Base-by-base conservation (phyloP, 1,139 yeast species). In the Geotrichum klebahnii region DNA sequence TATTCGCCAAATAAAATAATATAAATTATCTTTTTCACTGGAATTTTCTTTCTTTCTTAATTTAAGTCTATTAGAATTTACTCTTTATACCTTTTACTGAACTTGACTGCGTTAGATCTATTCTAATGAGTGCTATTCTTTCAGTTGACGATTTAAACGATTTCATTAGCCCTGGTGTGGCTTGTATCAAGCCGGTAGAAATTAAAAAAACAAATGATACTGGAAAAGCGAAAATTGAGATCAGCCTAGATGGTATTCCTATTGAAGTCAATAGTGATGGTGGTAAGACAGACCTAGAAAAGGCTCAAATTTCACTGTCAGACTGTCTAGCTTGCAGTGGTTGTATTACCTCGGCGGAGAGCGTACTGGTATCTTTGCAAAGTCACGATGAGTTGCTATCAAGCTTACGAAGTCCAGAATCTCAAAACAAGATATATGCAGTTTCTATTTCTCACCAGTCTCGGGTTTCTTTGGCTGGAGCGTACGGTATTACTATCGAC, bases 291-390 rank as follows among this genome's bases (percentile, higher is more conserved):
- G 67, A 71, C 36, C 73, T 89, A 6, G 77, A 83, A 33, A 84
- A 90, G 43, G 98, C 97, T 0, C 92, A 86, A 59, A 92, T 92
- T 47, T 84, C 95, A 2, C 69, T 92, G 41, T 82, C 90, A 8
- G 99, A 92, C 71, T 92, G 99, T 67, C 72, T 92, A 48, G 98
- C 98, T 0, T 92, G 99, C 63, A 82, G 95, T 2, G 99, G 99
- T 1, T 92, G 99, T 67, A 89, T 92, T 54, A 92, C 98, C 0
- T 86, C 96, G 9, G 95, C 97, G 12, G 99, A 92, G 64, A 96
- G 90, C 58, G 90, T 92, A 19, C 71, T 92, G 47, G 86, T 92
- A 38, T 88, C 96, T 2, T 83, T 88, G 59, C 98, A 92, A 66
- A 86, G 95, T 33, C 95, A 90, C 61, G 79, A 78, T 31, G 94